Evolutionary conservation across 441 rosid species (phyloP), one percentile per base, ranked within the genome.

Genomic region (Manihot esculenta): DNA sequence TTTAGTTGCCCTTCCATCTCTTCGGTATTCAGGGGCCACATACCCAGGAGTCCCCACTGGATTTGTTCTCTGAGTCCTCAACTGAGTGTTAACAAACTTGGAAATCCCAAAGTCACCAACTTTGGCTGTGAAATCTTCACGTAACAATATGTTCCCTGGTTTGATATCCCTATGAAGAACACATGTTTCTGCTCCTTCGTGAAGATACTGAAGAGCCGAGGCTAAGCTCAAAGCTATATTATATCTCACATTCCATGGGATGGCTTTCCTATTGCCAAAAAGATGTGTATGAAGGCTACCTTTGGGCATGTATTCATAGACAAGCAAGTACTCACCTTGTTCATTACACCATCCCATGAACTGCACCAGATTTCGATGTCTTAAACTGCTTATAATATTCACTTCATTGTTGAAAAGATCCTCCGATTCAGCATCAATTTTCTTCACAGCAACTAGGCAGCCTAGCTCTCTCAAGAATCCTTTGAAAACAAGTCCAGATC

Each of bases 361-460:
- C 20, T 53, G 13, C n/a, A 67, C 61, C 7, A 67, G 17, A 35
- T 67, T 67, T 20, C 10, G 26, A 24, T 66, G 61, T 13, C 6
- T 66, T 35, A 53, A 66, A 20, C 48, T 10, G 17, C 61, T 53
- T 10, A 13, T 66, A 21, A 53, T 55, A 15, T 51, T 53, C 14
- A 54, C 61, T 53, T 66, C 60, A 7, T 66, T 66, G 12, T 35
- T 21, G 50, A 53, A 66, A 3, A 66, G 42, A 51, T 17, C n/a
- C 33, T 66, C 50, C 0, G 68, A 51, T 3, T 53, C 23, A 15
- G 27, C 26, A 35, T 0, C 53, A 33, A 70, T 24, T 61, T 24
- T 60, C 60, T 70, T 70, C 30, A 70, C 67, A 70, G 35, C 66
- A 27, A 60, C 58, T 3, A 48, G 44, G 18, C 73, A 15, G 23